phyloP scores from a whole-genome alignment of 768 basidiomycete species.

The Rossbeevera mucosa region DNA sequence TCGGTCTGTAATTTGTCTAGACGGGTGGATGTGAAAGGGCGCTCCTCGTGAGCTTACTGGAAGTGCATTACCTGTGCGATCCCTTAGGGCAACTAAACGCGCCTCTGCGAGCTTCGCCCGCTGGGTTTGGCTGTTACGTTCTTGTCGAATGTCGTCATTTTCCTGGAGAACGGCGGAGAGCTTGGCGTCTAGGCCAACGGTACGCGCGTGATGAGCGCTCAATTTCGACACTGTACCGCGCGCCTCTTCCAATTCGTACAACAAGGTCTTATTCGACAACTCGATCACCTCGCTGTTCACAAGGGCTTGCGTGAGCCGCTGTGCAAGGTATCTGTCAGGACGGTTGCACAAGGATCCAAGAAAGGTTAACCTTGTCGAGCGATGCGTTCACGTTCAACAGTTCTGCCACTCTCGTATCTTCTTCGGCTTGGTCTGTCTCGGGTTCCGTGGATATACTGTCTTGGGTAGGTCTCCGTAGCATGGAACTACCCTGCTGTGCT shows the following conservation, averaged over 20 bases:
- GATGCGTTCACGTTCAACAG: slow-evolving; percentile 54
- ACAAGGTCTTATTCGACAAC: slow-evolving; percentile 65
- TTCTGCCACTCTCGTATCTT: slow-evolving; percentile 33
- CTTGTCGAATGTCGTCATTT: slow-evolving; percentile 80
- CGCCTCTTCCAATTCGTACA: slow-evolving; percentile 73
- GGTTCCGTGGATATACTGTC: slow-evolving; percentile 7
- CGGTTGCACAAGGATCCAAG: background rate
- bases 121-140: slow-evolving; percentile 66
- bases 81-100: slow-evolving; percentile 57
- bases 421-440: slow-evolving; percentile 17
- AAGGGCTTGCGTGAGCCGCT: slow-evolving; percentile 77
- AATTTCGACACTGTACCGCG: slow-evolving; percentile 62
- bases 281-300: slow-evolving; percentile 81
- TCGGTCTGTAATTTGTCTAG: slow-evolving; percentile 69
- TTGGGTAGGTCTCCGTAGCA: slow-evolving; percentile 13
- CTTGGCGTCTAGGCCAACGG: slow-evolving; percentile 65
- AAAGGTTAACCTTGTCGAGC: slow-evolving; percentile 41
- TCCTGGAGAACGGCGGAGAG: slow-evolving; percentile 64
- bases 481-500: slow-evolving; percentile 15
- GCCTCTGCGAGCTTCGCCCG: slow-evolving; percentile 65
- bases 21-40: slow-evolving; percentile 4
- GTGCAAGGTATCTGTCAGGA: slow-evolving; percentile 7
- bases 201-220: slow-evolving; percentile 63
- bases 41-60: background rate
- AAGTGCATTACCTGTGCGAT: slow-evolving; percentile 52